Evolutionary conservation across 148 eudicot genomes (phyloP).

Genomic region (Vaccinium darrowii): DNA sequence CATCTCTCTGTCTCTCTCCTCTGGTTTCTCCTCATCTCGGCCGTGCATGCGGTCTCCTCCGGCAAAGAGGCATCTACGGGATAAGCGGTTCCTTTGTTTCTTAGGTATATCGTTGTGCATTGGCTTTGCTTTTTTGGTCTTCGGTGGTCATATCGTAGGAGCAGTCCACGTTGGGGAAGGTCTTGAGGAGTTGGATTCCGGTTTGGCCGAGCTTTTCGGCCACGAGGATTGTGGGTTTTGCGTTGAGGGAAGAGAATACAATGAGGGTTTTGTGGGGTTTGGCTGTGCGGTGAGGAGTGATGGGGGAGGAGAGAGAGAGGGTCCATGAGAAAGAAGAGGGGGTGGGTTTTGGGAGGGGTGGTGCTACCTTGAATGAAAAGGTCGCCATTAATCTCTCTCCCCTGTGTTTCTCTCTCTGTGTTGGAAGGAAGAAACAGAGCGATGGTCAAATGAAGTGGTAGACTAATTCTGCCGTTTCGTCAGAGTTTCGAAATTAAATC

Average conservation of each 20-base stretch:
- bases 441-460: too few relatives aligned
- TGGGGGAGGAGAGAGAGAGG: slow-evolving; percentile 11
- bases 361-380: background rate
- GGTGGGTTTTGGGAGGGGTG: background rate
- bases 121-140: too few relatives aligned
- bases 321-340: slow-evolving; percentile 9
- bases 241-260: background rate
- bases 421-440: background rate
- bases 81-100: too few relatives aligned
- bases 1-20: too few relatives aligned
- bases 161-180: slow-evolving; percentile 15
- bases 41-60: too few relatives aligned
- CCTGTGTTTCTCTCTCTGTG: background rate
- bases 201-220: slow-evolving; percentile 12
- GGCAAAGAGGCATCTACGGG: too few relatives aligned
- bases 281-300: background rate
- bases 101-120: too few relatives aligned
- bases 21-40: too few relatives aligned
- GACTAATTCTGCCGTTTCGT: too few relatives aligned
- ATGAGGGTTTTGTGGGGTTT: background rate
- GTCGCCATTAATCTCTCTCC: background rate
- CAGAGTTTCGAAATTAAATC: too few relatives aligned
- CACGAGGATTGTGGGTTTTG: slow-evolving; percentile 15
- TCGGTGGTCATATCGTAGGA: slow-evolving; percentile 12
- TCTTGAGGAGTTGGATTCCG: slow-evolving; percentile 1